These are phyloP conservation scores for Aspergillus texensis DNA, from an alignment of 2,329 filamentous ascomycete species.

Conservation along the genomic window DNA sequence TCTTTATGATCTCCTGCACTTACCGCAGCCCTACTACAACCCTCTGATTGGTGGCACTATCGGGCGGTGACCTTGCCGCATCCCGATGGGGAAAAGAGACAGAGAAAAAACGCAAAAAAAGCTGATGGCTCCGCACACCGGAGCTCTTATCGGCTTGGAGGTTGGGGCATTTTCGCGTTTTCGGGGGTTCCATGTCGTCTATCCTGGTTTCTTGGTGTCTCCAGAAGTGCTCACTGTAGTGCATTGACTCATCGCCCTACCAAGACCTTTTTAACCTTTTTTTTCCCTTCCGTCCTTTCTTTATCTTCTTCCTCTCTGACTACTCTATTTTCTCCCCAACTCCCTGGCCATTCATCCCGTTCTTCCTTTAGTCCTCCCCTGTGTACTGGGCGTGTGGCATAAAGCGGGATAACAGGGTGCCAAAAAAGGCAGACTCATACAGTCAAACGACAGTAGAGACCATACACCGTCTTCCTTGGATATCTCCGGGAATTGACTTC, in stretches of 20 bases:
- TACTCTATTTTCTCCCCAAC: background rate
- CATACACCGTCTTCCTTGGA: constrained; percentile 10
- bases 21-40: background rate
- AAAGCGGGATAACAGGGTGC: constrained; percentile 26
- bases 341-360: background rate
- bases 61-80: constrained; percentile 17
- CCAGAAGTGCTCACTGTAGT: constrained; percentile 9
- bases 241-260: constrained; percentile 33
- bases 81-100: constrained; percentile 7
- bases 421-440: constrained; percentile 11
- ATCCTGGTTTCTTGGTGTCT: constrained; percentile 20
- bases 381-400: constrained; percentile 21
- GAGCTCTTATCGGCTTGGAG: constrained; percentile 32
- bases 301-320: constrained; percentile 7
- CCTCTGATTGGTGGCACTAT: constrained; percentile 11
- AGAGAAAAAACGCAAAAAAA: constrained; percentile 12
- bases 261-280: constrained; percentile 16
- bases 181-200: constrained; percentile 13
- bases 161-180: constrained; percentile 16
- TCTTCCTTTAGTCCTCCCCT: constrained; percentile 4
- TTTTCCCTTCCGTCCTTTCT: constrained; percentile 11
- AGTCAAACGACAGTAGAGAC: constrained; percentile 12
- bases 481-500: constrained; percentile 16
- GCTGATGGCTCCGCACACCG: constrained; percentile 30
- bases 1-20: background rate